Evolutionary conservation across 495 filamentous ascomycete species (phyloP).

Genomic region (Daldinia bambusicola): DNA sequence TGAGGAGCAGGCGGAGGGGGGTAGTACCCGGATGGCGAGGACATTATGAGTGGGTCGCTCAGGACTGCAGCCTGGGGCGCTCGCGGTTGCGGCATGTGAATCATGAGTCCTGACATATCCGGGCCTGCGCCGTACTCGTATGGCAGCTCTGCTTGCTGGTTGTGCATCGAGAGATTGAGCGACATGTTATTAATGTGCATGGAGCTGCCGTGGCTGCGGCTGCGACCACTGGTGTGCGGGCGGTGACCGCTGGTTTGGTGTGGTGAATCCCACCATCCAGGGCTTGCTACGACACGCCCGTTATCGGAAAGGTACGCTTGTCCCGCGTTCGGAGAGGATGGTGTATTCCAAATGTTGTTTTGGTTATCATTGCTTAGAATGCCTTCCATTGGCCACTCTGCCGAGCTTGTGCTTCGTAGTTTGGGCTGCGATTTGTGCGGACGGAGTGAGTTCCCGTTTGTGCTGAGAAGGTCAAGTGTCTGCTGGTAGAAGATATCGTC

Average conservation of each 20-base stretch:
- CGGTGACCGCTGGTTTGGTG: slow-evolving; percentile 27
- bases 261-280: slow-evolving; percentile 47
- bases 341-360: slow-evolving; percentile 37
- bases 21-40: slow-evolving; percentile 13
- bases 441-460: slow-evolving; percentile 19
- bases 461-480: slow-evolving; percentile 21
- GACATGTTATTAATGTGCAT: slow-evolving; percentile 17
- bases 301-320: slow-evolving; percentile 18
- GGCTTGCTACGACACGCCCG: slow-evolving; percentile 19
- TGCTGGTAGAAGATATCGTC: slow-evolving; percentile 40
- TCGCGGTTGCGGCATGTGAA: slow-evolving; percentile 54
- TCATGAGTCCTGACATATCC: slow-evolving; percentile 52
- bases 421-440: slow-evolving; percentile 22
- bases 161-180: slow-evolving; percentile 39
- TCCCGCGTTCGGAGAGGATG: slow-evolving; percentile 15
- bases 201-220: slow-evolving; percentile 20
- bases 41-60: slow-evolving; percentile 21
- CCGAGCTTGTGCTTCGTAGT: slow-evolving; percentile 44
- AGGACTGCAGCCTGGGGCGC: slow-evolving; percentile 38
- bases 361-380: slow-evolving; percentile 34
- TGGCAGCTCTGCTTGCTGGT: slow-evolving; percentile 33
- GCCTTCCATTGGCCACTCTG: slow-evolving; percentile 48
- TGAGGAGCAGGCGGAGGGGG: not conserved
- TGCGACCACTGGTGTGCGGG: slow-evolving; percentile 10
- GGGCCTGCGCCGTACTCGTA: slow-evolving; percentile 46